These are phyloP conservation scores for Datisca glomerata DNA, from an alignment of 306 rosid species.

Conservation along the genomic window DNA sequence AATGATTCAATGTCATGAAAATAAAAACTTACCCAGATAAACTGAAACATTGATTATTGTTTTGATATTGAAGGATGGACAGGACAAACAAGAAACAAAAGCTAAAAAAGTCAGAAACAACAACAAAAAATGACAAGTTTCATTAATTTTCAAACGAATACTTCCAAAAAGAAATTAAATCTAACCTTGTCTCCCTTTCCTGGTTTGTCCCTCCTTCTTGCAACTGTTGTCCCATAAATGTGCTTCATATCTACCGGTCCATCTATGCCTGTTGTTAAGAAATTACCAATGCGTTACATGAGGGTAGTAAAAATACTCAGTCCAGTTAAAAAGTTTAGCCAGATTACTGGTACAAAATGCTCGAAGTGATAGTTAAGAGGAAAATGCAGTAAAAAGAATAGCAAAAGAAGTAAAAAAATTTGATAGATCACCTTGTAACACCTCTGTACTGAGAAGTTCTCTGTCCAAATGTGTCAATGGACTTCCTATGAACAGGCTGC, in stretches of 20 bases:
- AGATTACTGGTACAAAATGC: no score
- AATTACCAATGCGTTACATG: not conserved
- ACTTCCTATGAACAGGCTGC: slow-evolving; percentile 88
- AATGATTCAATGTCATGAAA: not conserved
- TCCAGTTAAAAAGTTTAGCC: no score
- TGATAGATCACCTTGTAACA: slow-evolving; percentile 56
- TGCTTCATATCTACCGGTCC: slow-evolving; percentile 99
- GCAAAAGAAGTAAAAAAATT: not conserved
- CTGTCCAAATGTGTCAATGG: slow-evolving; percentile 92
- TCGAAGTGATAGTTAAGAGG: no score
- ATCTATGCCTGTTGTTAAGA: slow-evolving; percentile 52
- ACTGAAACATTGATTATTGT: slow-evolving; percentile 40
- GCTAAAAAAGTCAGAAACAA: slow-evolving; percentile 22
- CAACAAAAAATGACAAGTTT: not conserved
- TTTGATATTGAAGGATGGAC: slow-evolving; percentile 18
- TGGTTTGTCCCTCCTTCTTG: slow-evolving; percentile 96
- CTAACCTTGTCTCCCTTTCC: slow-evolving; percentile 98
- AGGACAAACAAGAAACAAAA: slow-evolving; percentile 25
- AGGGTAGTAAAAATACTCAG: not conserved
- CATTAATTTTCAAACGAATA: no score
- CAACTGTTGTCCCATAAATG: slow-evolving; percentile 99
- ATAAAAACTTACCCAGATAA: slow-evolving; percentile 56
- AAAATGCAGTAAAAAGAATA: not conserved
- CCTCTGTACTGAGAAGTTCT: slow-evolving; percentile 97
- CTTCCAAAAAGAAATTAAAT: not conserved